A percentile compares a stretch with the other conserved stretches of the same genome.
phyloP scores from a whole-genome alignment of 2,329 filamentous ascomycete species.

The Fusarium caatingaense region DNA sequence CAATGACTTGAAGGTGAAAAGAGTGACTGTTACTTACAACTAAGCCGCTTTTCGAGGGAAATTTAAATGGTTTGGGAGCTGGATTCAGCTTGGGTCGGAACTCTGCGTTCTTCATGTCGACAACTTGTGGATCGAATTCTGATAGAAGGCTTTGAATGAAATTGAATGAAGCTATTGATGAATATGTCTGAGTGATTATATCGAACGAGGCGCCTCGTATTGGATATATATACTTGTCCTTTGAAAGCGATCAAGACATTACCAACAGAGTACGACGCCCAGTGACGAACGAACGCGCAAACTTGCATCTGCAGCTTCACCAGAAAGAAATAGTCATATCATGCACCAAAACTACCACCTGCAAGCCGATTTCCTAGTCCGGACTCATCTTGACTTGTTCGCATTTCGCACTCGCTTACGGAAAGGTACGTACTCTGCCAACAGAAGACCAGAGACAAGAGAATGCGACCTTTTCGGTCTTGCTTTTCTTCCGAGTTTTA shows the following conservation, averaged over 20 bases:
- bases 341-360: background rate
- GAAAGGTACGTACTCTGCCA: background rate
- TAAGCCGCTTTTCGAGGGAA: slow-evolving; percentile 18
- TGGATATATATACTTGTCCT: background rate
- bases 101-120: slow-evolving; percentile 28
- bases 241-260: background rate
- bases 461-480: background rate
- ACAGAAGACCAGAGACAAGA: background rate
- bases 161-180: background rate
- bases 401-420: slow-evolving; percentile 28
- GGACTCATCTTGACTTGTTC: slow-evolving; percentile 19
- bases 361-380: background rate
- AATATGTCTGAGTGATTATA: background rate
- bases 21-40: slow-evolving; percentile 33
- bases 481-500: background rate
- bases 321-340: background rate
- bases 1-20: background rate
- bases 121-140: background rate
- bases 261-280: background rate
- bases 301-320: background rate
- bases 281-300: slow-evolving; percentile 24
- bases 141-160: background rate
- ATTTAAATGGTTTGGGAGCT: slow-evolving; percentile 35
- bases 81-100: slow-evolving; percentile 45
- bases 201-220: background rate